Percentiles rank a stretch among this genome's conserved stretches.
phyloP scores from a whole-genome alignment of 2,329 filamentous ascomycete species.

The Ophiostoma australiae region DNA sequence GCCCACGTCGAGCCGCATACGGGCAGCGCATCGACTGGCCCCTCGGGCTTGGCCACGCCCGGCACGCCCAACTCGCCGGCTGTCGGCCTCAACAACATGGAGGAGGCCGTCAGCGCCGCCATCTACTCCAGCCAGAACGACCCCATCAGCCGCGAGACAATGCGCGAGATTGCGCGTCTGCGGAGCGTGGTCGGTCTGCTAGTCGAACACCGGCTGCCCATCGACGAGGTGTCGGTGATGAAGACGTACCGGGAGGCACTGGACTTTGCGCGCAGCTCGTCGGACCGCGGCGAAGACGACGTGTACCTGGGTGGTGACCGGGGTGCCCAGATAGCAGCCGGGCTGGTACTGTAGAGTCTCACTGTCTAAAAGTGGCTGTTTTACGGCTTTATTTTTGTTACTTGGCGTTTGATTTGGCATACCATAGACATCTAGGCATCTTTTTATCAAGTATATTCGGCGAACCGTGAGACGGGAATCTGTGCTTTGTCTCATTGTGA shows the following conservation, averaged over 20 bases:
- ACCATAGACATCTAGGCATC: constrained; percentile 9
- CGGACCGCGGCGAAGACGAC: constrained; percentile 51
- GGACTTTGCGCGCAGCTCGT: constrained; percentile 59
- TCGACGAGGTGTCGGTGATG: constrained; percentile 86
- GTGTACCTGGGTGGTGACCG: constrained; percentile 57
- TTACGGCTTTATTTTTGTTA: not conserved
- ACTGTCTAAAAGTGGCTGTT: not conserved
- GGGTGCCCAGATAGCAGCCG: constrained; percentile 48
- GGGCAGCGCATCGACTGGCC: constrained; percentile 27
- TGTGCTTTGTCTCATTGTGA: not conserved
- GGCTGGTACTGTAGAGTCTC: constrained; percentile 29
- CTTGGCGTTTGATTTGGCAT: constrained; percentile 17
- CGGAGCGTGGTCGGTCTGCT: constrained; percentile 76
- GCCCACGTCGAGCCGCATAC: constrained; percentile 39
- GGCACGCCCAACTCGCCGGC: constrained; percentile 27
- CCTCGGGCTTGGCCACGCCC: constrained; percentile 53
- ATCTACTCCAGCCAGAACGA: constrained; percentile 97
- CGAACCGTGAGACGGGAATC: not conserved
- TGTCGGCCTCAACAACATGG: constrained; percentile 69
- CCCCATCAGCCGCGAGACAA: constrained; percentile 66
- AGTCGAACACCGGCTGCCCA: constrained; percentile 73
- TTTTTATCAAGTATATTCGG: not conserved
- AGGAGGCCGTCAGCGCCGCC: constrained; percentile 76
- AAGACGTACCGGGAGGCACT: constrained; percentile 77
- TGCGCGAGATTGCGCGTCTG: constrained; percentile 82